phyloP scores from a whole-genome alignment of 805 yeast genomes.

The Blastobotrys terrestris region DNA sequence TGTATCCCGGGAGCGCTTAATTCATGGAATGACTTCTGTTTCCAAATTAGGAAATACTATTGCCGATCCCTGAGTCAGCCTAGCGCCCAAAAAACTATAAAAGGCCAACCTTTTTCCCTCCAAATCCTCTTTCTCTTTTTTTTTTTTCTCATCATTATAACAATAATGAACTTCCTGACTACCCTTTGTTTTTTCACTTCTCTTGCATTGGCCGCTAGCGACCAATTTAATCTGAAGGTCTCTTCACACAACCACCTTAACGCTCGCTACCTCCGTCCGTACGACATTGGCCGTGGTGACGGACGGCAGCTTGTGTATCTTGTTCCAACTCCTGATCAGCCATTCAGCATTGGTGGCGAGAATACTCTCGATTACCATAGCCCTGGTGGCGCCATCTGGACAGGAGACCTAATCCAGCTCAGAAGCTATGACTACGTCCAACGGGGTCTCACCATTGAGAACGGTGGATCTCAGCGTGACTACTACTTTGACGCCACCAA shows the following conservation, averaged over 20 bases:
- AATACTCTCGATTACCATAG: neutral
- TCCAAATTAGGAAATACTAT: too few species aligned
- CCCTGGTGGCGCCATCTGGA: neutral
- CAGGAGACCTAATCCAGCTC: neutral
- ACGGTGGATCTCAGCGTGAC: neutral
- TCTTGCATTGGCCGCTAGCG: neutral
- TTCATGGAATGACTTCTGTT: too few species aligned
- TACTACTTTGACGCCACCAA: neutral
- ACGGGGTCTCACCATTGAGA: neutral
- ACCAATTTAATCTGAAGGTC: neutral
- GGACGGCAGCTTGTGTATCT: neutral
- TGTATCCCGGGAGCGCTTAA: too few species aligned
- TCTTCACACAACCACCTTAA: neutral
- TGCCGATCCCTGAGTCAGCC: too few species aligned
- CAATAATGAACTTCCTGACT: neutral
- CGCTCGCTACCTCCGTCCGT: neutral
- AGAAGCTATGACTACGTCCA: neutral
- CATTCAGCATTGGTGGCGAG: neutral
- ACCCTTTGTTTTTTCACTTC: neutral
- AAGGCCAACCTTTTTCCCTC: too few species aligned
- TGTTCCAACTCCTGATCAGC: neutral
- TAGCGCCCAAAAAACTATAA: too few species aligned
- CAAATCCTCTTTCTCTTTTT: too few species aligned
- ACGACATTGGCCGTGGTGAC: neutral
- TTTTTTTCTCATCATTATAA: too few species aligned